Evolutionary conservation across 2,329 filamentous ascomycete genomes (phyloP), one percentile per base, ranked within the genome.

Genomic region (Aspergillus sp.): DNA sequence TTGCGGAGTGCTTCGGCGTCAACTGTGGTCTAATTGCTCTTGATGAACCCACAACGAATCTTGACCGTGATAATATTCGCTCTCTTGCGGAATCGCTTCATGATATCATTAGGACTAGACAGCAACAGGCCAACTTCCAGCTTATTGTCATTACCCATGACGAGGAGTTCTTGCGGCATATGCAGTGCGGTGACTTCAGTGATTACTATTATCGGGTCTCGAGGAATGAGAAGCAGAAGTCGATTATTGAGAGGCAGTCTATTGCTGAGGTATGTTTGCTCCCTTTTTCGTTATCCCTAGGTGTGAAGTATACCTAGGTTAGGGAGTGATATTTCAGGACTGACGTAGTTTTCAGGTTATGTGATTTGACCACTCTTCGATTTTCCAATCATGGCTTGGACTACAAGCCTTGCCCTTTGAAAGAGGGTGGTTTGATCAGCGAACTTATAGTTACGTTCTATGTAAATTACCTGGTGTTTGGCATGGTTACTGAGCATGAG

Each of bases 131-230:
- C 58, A 99, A 99, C 75, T 97, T 99, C 77, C 96, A 99, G 81
- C 86, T 99, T 58, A 95, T 99, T 72, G 91, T 99, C 71, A 99
- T 99, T 75, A 99, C 95, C 4, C 95, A 99, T 82, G 95, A 99
- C 78, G 96, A 98, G 79, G 92, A 96, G 71, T 99, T 99, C 71
- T 73, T 99, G 72, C 85, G 90, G 57, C 87, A 92, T 71, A 99
- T 99, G 95, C 88, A 92, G 67, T 96, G 92, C 75, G 89, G 88
- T 23, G 94, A 99, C 67, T 98, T 96, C 73, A 91, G 90, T 65
- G 95, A 98, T 76, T 87, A 89, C 65, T 99, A 97, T 75, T 98
- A 90, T 78, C 87, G 92, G 4, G 90, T 99, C 10, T 89, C 85
- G 63, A 84, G 95, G 54, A 90, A 96, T 72, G 87, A 90, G 68